These are phyloP conservation scores for Carex pumila DNA, from an alignment of 176 grass and related monocot genomes.

Conservation along the genomic window DNA sequence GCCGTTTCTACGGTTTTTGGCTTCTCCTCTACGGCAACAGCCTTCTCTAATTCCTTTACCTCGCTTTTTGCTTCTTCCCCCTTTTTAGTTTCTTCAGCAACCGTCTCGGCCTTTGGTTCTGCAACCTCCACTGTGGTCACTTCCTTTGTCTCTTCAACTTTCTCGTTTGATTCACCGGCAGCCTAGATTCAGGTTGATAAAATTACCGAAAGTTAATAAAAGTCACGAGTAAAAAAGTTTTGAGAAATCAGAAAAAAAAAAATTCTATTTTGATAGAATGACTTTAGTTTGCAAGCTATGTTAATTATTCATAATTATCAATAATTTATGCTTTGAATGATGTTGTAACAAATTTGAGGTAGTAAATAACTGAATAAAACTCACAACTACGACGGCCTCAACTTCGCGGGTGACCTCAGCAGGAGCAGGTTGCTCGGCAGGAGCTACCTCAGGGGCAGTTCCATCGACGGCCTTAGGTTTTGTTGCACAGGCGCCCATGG, in stretches of 20 bases:
- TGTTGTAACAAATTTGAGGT: not conserved
- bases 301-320: not conserved
- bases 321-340: not conserved
- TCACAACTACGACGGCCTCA: conserved; percentile 1
- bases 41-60: not conserved
- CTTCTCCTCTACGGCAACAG: not conserved
- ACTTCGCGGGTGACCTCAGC: conserved; percentile 15
- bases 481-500: conserved; percentile 51
- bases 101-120: conserved; percentile 8
- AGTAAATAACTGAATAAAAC: not conserved
- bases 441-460: conserved; percentile 12
- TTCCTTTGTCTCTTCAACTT: conserved; percentile 7
- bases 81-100: not conserved
- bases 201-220: not conserved
- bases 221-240: not conserved
- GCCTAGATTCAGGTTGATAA: not conserved
- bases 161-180: not conserved
- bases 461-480: conserved; percentile 47
- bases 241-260: not conserved
- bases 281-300: not conserved
- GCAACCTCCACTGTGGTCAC: not conserved
- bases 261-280: not conserved
- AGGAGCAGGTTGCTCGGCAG: conserved; percentile 30
- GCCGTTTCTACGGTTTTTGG: conserved; percentile 4
- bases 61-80: not conserved